These are phyloP conservation scores for Oryza rufipogon DNA, from an alignment of 176 grass and related monocot species.

Conservation along the genomic window DNA sequence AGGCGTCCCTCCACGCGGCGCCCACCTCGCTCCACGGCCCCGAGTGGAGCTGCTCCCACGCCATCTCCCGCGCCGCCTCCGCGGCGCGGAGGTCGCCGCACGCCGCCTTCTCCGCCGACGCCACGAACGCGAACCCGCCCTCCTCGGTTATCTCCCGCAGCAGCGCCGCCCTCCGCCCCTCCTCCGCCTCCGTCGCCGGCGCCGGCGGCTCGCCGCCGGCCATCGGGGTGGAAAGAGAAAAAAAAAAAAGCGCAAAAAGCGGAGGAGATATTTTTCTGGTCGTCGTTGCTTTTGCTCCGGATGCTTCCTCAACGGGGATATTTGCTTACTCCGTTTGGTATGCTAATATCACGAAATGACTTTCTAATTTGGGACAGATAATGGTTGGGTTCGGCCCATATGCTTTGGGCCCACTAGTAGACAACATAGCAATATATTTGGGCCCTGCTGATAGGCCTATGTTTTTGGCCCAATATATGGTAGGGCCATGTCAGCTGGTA, in stretches of 20 bases:
- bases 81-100: constrained; percentile 73
- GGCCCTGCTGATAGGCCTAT: too few species aligned
- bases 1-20: constrained; percentile 76
- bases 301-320: constrained; percentile 3
- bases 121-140: constrained; percentile 86
- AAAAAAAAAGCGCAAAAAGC: constrained; percentile 39
- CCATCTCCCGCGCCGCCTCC: constrained; percentile 93
- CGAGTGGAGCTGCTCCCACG: constrained; percentile 96
- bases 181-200: background rate
- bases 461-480: too few species aligned
- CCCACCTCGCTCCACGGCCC: constrained; percentile 82
- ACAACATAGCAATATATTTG: background rate
- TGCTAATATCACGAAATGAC: background rate
- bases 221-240: constrained; percentile 23
- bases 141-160: constrained; percentile 67
- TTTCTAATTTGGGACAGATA: background rate
- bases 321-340: background rate
- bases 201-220: constrained; percentile 31
- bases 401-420: background rate
- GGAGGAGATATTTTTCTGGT: constrained; percentile 55
- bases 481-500: too few species aligned
- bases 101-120: constrained; percentile 73
- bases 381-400: background rate
- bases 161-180: constrained; percentile 48
- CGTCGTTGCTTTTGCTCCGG: constrained; percentile 24